Conservation (phyloP, 495 filamentous ascomycete genomes). For the Podospora comata region DNA sequence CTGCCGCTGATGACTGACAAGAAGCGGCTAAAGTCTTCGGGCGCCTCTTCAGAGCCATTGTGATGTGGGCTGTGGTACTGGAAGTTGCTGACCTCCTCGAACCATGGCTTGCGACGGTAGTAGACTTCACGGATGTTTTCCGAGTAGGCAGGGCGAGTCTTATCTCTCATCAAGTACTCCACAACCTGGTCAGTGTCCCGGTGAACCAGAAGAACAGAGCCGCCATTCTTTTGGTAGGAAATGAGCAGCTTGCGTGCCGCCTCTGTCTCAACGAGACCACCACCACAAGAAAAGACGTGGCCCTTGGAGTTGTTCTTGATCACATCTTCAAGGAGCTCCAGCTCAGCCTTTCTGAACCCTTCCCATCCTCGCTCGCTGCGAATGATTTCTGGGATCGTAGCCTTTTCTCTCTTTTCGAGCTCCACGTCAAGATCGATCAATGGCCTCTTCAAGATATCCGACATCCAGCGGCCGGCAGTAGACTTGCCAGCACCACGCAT, state of each 20-base stretch:
- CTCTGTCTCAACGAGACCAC: slow-evolving; percentile 85
- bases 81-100: slow-evolving; percentile 89
- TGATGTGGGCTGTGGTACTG: slow-evolving; percentile 80
- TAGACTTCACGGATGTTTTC: slow-evolving; percentile 94
- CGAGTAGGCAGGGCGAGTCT: slow-evolving; percentile 87
- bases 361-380: slow-evolving; percentile 73
- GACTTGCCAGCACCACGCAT: slow-evolving; percentile 99
- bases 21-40: slow-evolving; percentile 78
- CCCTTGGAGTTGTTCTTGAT: slow-evolving; percentile 70
- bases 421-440: slow-evolving; percentile 86
- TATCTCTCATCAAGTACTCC: slow-evolving; percentile 83
- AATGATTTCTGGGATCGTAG: slow-evolving; percentile 83
- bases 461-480: slow-evolving; percentile 82
- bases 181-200: slow-evolving; percentile 86
- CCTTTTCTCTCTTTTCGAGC: slow-evolving; percentile 67
- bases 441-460: slow-evolving; percentile 66
- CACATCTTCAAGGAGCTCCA: slow-evolving; percentile 65
- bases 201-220: slow-evolving; percentile 85
- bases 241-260: slow-evolving; percentile 74
- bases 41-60: slow-evolving; percentile 58
- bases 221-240: slow-evolving; percentile 72
- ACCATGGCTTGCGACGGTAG: slow-evolving; percentile 87
- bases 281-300: slow-evolving; percentile 89
- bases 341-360: slow-evolving; percentile 78
- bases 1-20: slow-evolving; percentile 69